phyloP scores from a whole-genome alignment of 441 rosid genomes.

The Erodium moschatum region DNA sequence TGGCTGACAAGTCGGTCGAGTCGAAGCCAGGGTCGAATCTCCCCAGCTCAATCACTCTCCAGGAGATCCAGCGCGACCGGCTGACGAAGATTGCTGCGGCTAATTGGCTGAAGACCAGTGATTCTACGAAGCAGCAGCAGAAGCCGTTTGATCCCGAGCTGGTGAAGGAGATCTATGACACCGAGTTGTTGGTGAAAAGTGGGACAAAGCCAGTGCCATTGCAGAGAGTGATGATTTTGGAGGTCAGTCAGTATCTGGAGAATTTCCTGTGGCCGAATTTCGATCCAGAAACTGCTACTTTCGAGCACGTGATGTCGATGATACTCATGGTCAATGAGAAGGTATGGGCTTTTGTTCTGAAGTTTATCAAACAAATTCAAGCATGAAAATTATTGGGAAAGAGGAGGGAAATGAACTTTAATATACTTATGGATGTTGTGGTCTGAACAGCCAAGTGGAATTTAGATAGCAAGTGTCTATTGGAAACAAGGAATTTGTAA shows the following conservation, averaged over 20 bases:
- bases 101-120: conserved; percentile 60
- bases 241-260: conserved; percentile 95
- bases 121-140: conserved; percentile 25
- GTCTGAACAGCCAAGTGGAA: neutral
- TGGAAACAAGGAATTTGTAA: neutral
- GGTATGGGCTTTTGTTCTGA: conserved; percentile 31
- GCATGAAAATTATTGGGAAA: neutral
- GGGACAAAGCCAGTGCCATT: conserved; percentile 83
- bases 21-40: conserved; percentile 58
- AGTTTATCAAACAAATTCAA: neutral
- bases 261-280: conserved; percentile 93
- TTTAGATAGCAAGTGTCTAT: neutral
- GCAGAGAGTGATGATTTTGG: conserved; percentile 91
- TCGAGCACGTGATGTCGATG: conserved; percentile 97
- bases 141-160: conserved; percentile 64
- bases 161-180: conserved; percentile 69
- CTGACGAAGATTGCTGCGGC: conserved; percentile 70
- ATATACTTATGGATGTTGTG: neutral
- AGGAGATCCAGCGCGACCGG: conserved; percentile 87
- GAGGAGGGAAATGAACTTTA: neutral
- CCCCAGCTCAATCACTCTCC: conserved; percentile 70
- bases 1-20: conserved; percentile 47
- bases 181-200: conserved; percentile 61
- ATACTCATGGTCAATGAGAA: conserved; percentile 95
- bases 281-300: conserved; percentile 62